These are phyloP conservation scores for Neopestalotiopsis rosae DNA, from an alignment of 2,329 filamentous ascomycete species.

Conservation along the genomic window DNA sequence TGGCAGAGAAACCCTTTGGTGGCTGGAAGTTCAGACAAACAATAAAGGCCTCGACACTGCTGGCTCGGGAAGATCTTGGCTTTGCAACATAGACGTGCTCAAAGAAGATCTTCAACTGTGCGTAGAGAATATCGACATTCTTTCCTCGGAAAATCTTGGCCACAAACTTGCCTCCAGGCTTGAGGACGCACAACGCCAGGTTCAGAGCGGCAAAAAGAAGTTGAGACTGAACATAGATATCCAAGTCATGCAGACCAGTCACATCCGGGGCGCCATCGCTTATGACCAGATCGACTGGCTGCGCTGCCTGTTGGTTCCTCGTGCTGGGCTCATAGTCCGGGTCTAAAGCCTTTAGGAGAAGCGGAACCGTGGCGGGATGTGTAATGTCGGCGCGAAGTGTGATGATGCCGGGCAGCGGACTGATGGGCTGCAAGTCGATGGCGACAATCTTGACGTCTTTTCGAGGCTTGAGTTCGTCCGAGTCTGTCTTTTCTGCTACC, in stretches of 20 bases:
- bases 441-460: constrained; percentile 90
- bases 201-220: constrained; percentile 93
- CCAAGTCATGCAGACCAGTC: constrained; percentile 93
- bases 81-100: constrained; percentile 88
- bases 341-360: constrained; percentile 85
- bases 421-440: constrained; percentile 96
- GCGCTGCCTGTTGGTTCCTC: constrained; percentile 60
- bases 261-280: constrained; percentile 97
- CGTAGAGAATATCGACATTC: constrained; percentile 94
- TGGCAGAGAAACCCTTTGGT: constrained; percentile 76
- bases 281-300: constrained; percentile 90
- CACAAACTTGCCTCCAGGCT: constrained; percentile 93
- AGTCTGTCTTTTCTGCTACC: constrained; percentile 20
- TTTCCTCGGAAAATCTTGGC: constrained; percentile 96
- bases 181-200: constrained; percentile 88
- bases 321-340: constrained; percentile 63
- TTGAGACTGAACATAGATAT: constrained; percentile 98
- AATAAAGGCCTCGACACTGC: constrained; percentile 95
- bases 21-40: constrained; percentile 91
- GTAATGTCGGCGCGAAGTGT: constrained; percentile 96
- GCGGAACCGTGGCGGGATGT: constrained; percentile 90
- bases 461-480: constrained; percentile 48
- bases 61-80: constrained; percentile 91
- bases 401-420: constrained; percentile 87
- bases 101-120: constrained; percentile 92